A percentile compares a stretch with the other conserved stretches of the same genome.
Conservation (phyloP, 768 basidiomycete species). For the Rhodotorula diobovata region DNA sequence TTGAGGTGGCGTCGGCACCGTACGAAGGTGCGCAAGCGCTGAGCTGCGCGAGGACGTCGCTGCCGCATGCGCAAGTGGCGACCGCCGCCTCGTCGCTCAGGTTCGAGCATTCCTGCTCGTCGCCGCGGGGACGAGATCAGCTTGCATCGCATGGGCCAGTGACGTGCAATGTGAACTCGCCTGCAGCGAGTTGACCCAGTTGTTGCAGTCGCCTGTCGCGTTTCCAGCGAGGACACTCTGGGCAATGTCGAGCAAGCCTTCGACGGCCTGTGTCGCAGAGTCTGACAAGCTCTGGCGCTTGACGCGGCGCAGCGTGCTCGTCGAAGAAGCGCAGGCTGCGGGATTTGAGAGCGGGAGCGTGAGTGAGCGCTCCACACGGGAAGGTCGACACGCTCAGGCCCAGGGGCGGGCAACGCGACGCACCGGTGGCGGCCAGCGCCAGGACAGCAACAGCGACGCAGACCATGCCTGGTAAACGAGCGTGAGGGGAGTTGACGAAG, state of each 20-base stretch:
- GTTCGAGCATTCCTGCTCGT: background rate
- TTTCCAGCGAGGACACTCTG: conserved; percentile 11
- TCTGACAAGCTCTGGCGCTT: conserved; percentile 12
- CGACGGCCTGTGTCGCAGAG: background rate
- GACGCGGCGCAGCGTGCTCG: background rate
- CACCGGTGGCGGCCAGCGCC: conserved; percentile 5
- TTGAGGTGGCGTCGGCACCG: background rate
- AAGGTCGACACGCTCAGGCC: background rate
- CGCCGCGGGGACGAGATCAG: background rate
- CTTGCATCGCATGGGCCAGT: background rate
- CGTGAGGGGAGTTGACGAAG: too few relatives aligned
- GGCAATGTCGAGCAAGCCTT: conserved; percentile 19
- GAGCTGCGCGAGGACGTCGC: background rate
- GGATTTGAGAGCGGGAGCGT: background rate
- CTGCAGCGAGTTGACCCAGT: conserved; percentile 3
- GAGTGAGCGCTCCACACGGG: background rate
- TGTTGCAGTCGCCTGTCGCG: background rate
- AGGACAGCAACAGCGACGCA: background rate
- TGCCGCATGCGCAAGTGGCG: conserved; percentile 14
- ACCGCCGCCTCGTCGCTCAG: background rate
- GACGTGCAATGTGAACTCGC: background rate
- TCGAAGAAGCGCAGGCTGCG: background rate
- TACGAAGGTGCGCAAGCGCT: conserved; percentile 6
- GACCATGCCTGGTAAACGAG: conserved; percentile 5
- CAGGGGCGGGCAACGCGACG: background rate